These are phyloP conservation scores for Talaromyces wortmannii DNA, from an alignment of 495 filamentous ascomycete species.

Conservation along the genomic window DNA sequence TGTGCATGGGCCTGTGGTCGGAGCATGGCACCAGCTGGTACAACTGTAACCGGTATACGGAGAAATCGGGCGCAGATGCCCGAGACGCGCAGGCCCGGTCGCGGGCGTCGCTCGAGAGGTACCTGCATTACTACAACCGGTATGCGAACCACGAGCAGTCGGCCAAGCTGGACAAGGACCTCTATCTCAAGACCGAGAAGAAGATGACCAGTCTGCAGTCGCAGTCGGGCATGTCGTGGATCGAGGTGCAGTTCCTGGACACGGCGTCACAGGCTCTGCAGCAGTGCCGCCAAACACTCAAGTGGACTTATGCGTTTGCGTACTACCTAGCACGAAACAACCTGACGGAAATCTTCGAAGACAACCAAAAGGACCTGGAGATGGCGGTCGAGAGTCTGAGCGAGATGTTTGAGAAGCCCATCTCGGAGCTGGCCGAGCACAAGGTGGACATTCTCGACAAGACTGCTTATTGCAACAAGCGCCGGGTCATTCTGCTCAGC, in stretches of 20 bases:
- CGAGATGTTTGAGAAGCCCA: conserved; percentile 97
- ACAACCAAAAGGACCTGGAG: conserved; percentile 97
- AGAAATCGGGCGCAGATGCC: conserved; percentile 86
- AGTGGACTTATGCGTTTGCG: conserved; percentile 99
- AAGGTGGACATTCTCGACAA: conserved; percentile 99
- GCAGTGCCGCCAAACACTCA: conserved; percentile 91
- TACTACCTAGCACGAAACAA: conserved; percentile 96
- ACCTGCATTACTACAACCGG: conserved; percentile 97
- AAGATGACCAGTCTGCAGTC: conserved; percentile 97
- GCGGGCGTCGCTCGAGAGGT: conserved; percentile 82
- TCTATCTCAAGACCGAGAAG: conserved; percentile 93
- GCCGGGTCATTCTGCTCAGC: conserved; percentile 79
- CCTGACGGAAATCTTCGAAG: conserved; percentile 93
- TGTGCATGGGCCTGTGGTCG: conserved; percentile 98
- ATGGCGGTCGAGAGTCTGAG: conserved; percentile 91
- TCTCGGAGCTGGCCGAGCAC: conserved; percentile 69
- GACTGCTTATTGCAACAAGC: conserved; percentile 90
- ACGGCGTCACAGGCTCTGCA: conserved; percentile 90
- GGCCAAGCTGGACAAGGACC: conserved; percentile 92
- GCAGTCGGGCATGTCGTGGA: conserved; percentile 94
- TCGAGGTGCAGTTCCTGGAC: conserved; percentile 94
- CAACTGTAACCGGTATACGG: conserved; percentile 95
- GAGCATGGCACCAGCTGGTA: conserved; percentile 99
- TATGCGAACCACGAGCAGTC: conserved; percentile 99
- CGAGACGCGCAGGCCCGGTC: conserved; percentile 87